Evolutionary conservation across 208 protist species (phyloP).

Genomic region (Naegleria lovaniensis): DNA sequence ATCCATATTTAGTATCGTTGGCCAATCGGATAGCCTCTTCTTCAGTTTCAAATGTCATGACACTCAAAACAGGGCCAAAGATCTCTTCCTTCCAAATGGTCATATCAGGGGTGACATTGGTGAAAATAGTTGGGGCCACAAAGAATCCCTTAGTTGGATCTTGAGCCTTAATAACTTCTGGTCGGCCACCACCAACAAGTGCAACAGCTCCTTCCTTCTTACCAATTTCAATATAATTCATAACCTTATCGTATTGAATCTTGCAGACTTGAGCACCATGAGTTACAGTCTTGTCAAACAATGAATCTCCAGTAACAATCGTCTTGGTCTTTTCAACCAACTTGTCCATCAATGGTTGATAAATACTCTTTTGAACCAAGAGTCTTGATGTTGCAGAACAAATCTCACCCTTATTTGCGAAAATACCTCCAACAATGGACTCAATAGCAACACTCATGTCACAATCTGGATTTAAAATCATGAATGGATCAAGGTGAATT

Average conservation of each 20-base stretch:
- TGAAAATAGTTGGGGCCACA: slow-evolving; percentile 68
- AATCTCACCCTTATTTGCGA: slow-evolving; percentile 62
- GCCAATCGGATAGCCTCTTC: slow-evolving; percentile 66
- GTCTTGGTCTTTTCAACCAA: slow-evolving; percentile 49
- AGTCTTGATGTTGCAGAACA: slow-evolving; percentile 75
- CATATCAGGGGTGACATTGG: slow-evolving; percentile 64
- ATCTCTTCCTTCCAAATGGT: slow-evolving; percentile 71
- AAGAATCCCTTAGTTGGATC: slow-evolving; percentile 63
- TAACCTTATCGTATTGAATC: slow-evolving; percentile 61
- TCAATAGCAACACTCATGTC: slow-evolving; percentile 55
- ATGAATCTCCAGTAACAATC: slow-evolving; percentile 63
- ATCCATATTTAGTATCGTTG: slow-evolving; percentile 68
- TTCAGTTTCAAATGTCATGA: slow-evolving; percentile 68
- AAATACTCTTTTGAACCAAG: slow-evolving; percentile 62
- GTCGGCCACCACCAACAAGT: slow-evolving; percentile 50
- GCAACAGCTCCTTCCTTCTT: slow-evolving; percentile 62
- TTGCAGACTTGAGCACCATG: slow-evolving; percentile 62
- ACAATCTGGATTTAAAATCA: slow-evolving; percentile 45
- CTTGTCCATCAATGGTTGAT: slow-evolving; percentile 54
- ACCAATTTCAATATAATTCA: slow-evolving; percentile 63
- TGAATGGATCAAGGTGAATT: neutral
- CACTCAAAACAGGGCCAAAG: slow-evolving; percentile 72
- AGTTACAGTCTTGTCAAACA: slow-evolving; percentile 46
- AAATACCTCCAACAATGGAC: slow-evolving; percentile 28
- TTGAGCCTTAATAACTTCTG: slow-evolving; percentile 43